Base-by-base conservation (phyloP, 352 stramenopile genomes). In the Pythium coloratum region DNA sequence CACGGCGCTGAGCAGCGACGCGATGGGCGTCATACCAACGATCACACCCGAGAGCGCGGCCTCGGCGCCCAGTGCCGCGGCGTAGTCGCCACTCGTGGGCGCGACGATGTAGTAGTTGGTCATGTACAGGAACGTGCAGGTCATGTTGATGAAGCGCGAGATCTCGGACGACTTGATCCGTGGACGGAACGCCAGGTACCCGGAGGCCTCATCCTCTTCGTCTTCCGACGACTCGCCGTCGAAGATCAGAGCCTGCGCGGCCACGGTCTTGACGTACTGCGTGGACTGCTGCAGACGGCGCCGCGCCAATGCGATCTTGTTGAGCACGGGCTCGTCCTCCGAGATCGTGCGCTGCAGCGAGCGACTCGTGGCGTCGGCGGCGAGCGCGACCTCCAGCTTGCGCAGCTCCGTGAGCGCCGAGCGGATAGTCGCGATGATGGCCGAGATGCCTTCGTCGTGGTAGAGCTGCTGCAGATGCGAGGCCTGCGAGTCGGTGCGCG, bases 101-200 rank as follows among this genome's bases (percentile, higher is more conserved):
- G 95, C 94, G 12, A 98, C 95, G 72, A 99, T 98, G 81, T 98
- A 98, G 81, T 99, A 99, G 83, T 99, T 99, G 57, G 90, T 97
- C 94, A 99, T 98, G 82, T 99, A 99, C 36, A 99, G 77, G 76
- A 98, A 97, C 3, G 95, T 98, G 51, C 85, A 96, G 7, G 91
- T 75, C 74, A 99, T 92, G 78, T 99, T 99, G 59, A 99, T 84
- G 55, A 90, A 76, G 49, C 88, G 81, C 20, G 88, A 96, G 13
- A 84, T 70, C 58, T 90, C 71, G 5, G 83, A 92, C 33, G 72
- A 67, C 47, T 81, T 69, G 42, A 64, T 69, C 7, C 81, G 69
- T 16, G 76, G 69, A 51, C 81, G 86, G 70, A 92, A 82, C 53
- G 86, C 74, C 36, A 78, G 66, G 67, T 90, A 90, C 24, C 46